A percentile compares a stretch with the other conserved stretches of the same genome.
These are phyloP conservation scores for Ceratopteris richardii DNA, from an alignment of 75 land plant species.

Conservation along the genomic window DNA sequence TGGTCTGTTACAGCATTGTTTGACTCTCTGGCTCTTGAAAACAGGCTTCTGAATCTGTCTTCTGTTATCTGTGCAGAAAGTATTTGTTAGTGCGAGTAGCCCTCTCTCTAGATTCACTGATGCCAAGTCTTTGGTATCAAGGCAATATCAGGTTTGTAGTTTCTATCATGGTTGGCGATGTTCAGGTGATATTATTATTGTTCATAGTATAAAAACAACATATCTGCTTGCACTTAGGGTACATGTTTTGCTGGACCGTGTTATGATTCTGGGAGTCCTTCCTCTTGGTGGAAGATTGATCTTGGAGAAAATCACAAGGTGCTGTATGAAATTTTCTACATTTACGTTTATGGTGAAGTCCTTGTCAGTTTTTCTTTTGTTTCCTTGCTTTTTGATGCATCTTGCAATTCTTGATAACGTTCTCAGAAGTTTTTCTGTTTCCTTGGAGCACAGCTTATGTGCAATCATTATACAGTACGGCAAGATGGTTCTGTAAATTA, in stretches of 20 bases:
- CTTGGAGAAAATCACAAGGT: constrained; percentile 85
- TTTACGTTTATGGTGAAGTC: neutral
- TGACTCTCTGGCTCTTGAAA: neutral
- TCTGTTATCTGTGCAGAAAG: constrained; percentile 37
- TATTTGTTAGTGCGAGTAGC: constrained; percentile 75
- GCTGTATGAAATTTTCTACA: neutral
- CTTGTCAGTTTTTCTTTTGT: constrained; percentile 5
- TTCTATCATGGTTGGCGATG: neutral
- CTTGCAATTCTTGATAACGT: neutral
- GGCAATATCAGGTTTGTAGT: constrained; percentile 71
- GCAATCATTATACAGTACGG: constrained; percentile 93
- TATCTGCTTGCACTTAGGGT: constrained; percentile 34
- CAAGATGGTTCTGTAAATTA: constrained; percentile 82
- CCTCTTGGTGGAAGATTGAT: constrained; percentile 95
- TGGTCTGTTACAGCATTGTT: neutral
- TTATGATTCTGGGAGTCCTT: constrained; percentile 50
- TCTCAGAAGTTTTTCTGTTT: neutral
- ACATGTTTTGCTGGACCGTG: constrained; percentile 87
- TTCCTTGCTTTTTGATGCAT: neutral
- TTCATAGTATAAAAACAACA: neutral
- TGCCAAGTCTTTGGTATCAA: constrained; percentile 69
- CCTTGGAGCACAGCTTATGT: constrained; percentile 62
- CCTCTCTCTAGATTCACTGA: constrained; percentile 82
- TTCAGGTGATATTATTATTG: too few species aligned
- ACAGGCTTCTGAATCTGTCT: neutral